Percentiles rank a stretch among this genome's conserved stretches.
Conservation (phyloP, 768 basidiomycete species). For the Symmetrospora coprosmae region DNA sequence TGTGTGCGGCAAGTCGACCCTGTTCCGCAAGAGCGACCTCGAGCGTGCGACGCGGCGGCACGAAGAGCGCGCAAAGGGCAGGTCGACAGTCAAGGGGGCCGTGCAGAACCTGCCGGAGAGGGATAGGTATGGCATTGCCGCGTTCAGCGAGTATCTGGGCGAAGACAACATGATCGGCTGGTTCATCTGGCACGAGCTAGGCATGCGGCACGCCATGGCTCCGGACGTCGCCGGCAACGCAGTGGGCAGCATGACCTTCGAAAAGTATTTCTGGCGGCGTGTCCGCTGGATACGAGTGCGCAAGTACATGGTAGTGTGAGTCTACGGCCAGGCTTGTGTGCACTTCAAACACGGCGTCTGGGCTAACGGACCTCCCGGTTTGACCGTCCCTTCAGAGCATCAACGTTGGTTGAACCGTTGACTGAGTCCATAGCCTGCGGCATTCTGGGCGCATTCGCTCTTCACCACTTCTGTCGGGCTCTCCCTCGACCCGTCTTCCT, state of each 20-base stretch:
- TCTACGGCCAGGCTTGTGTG: background rate
- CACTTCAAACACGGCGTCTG: background rate
- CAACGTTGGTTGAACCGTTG: slow-evolving; percentile 79
- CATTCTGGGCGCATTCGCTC: slow-evolving; percentile 48
- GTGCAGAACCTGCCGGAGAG: slow-evolving; percentile 18
- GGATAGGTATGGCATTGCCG: slow-evolving; percentile 47
- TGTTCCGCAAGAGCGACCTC: slow-evolving; percentile 80
- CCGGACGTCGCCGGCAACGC: slow-evolving; percentile 79
- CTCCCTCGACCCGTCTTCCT: slow-evolving; percentile 38
- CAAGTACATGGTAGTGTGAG: slow-evolving; percentile 67
- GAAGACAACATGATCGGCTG: slow-evolving; percentile 97
- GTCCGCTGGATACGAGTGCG: slow-evolving; percentile 94
- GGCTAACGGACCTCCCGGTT: no score
- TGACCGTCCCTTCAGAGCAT: slow-evolving; percentile 38
- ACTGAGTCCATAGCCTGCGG: slow-evolving; percentile 71
- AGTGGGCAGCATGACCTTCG: slow-evolving; percentile 71
- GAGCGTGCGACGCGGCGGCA: slow-evolving; percentile 54
- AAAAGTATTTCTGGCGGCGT: slow-evolving; percentile 72
- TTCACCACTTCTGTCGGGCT: slow-evolving; percentile 47
- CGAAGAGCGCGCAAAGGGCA: slow-evolving; percentile 4
- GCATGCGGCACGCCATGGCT: slow-evolving; percentile 72
- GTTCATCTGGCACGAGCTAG: slow-evolving; percentile 84
- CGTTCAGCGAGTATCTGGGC: slow-evolving; percentile 76
- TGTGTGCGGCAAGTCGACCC: slow-evolving; percentile 88
- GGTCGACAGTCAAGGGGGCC: background rate